These are phyloP conservation scores for Ploettnerulaceae sp. DNA, from an alignment of 2,329 filamentous ascomycete genomes.

Conservation along the genomic window DNA sequence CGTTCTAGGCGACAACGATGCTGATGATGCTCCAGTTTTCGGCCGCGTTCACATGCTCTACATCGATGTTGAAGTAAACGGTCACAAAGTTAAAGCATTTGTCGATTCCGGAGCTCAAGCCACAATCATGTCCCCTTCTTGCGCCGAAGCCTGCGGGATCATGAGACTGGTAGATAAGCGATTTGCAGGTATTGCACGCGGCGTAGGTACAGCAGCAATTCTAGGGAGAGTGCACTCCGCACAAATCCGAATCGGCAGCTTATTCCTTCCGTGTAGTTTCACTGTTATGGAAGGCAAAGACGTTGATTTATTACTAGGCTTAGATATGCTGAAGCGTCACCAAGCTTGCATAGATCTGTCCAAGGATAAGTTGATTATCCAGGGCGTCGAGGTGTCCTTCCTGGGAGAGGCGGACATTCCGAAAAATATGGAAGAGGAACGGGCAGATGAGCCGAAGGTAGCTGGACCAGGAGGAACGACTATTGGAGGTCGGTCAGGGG, in stretches of 20 bases:
- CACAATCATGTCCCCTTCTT: slow-evolving; percentile 96
- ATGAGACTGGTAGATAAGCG: slow-evolving; percentile 92
- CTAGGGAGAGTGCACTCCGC: slow-evolving; percentile 93
- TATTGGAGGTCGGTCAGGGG: slow-evolving; percentile 79
- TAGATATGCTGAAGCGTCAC: slow-evolving; percentile 96
- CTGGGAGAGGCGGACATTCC: slow-evolving; percentile 91
- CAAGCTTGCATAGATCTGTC: slow-evolving; percentile 87
- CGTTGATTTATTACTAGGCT: slow-evolving; percentile 84
- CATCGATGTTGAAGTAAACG: slow-evolving; percentile 92
- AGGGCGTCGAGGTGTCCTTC: slow-evolving; percentile 83
- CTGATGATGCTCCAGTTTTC: slow-evolving; percentile 60
- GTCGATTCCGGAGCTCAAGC: slow-evolving; percentile 97
- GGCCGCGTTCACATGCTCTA: slow-evolving; percentile 95
- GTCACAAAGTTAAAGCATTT: slow-evolving; percentile 85
- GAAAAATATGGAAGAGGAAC: slow-evolving; percentile 68
- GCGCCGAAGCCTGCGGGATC: slow-evolving; percentile 87
- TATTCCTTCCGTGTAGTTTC: slow-evolving; percentile 89
- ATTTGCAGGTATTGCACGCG: slow-evolving; percentile 86
- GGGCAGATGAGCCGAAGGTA: slow-evolving; percentile 76
- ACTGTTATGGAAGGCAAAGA: slow-evolving; percentile 99
- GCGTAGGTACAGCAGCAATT: slow-evolving; percentile 91
- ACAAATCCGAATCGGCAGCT: slow-evolving; percentile 84
- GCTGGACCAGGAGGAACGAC: slow-evolving; percentile 83
- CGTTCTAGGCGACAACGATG: not conserved
- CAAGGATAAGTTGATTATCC: slow-evolving; percentile 80